A percentile compares a stretch with the other conserved stretches of the same genome.
Conservation (phyloP, 2,329 filamentous ascomycete genomes). For the Shiraia sp. region DNA sequence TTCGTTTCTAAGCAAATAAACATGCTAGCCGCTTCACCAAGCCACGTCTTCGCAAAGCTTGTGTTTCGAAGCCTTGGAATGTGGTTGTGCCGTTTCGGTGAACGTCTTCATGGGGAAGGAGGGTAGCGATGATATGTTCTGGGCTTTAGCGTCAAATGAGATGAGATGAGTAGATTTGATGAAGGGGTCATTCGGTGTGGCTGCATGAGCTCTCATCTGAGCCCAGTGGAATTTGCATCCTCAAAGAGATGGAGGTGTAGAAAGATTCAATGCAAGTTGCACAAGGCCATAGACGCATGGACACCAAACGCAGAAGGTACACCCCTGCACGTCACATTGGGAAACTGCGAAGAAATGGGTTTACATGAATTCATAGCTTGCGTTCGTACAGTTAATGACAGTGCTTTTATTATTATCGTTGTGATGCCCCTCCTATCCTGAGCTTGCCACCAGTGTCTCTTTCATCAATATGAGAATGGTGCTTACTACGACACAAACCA, state of each 20-base stretch:
- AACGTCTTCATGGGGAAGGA: too few relatives aligned
- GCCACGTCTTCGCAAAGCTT: not conserved
- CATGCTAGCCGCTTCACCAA: constrained; percentile 5
- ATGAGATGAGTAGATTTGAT: too few relatives aligned
- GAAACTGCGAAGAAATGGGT: not conserved
- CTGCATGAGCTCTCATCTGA: too few relatives aligned
- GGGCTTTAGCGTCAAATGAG: too few relatives aligned
- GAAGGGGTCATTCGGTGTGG: too few relatives aligned
- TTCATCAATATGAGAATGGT: constrained; percentile 22
- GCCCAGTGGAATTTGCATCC: too few relatives aligned
- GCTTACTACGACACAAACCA: not conserved
- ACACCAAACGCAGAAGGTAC: not conserved
- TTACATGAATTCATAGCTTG: constrained; percentile 12
- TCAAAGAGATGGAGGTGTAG: too few relatives aligned
- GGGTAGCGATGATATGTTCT: too few relatives aligned
- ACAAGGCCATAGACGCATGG: not conserved
- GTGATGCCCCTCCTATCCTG: constrained; percentile 1
- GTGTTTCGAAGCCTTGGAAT: constrained; percentile 10
- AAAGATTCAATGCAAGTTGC: too few relatives aligned
- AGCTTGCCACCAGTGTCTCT: constrained; percentile 17
- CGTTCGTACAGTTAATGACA: constrained; percentile 14
- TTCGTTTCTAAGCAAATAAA: constrained; percentile 4
- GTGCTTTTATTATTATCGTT: constrained; percentile 14
- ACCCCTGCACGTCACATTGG: not conserved
- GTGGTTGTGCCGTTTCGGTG: constrained; percentile 8